phyloP scores from a whole-genome alignment of 2,329 filamentous ascomycete species.

The Alternaria ethzedia region DNA sequence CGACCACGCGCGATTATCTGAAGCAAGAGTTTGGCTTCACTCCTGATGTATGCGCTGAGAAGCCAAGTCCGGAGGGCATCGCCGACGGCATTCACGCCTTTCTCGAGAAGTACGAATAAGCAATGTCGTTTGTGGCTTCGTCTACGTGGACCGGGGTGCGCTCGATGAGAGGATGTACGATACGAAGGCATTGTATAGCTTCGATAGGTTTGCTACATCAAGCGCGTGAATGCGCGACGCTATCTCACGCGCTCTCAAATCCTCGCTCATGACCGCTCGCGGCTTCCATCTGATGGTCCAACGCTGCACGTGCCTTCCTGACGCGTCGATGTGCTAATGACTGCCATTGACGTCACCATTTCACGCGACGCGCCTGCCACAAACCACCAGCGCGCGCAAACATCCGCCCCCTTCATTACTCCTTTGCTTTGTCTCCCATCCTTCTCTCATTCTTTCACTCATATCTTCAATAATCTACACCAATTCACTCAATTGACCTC shows the following conservation, averaged over 20 bases:
- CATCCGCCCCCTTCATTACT: not conserved
- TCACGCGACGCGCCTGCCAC: constrained; percentile 12
- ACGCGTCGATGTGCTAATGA: constrained; percentile 11
- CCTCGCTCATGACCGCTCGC: not conserved
- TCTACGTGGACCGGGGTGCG: not conserved
- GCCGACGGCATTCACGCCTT: constrained; percentile 66
- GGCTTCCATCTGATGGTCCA: not conserved
- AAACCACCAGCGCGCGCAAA: not conserved
- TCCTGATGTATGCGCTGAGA: constrained; percentile 80
- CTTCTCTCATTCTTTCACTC: not conserved
- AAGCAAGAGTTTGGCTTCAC: constrained; percentile 67
- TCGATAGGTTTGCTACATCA: not conserved
- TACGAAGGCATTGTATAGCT: not conserved
- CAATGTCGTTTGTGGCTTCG: not conserved
- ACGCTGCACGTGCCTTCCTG: constrained; percentile 14
- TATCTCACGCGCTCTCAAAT: not conserved
- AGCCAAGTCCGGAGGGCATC: constrained; percentile 82
- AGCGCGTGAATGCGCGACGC: not conserved
- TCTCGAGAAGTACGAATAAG: not conserved
- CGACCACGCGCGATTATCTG: constrained; percentile 84
- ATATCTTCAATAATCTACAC: not conserved
- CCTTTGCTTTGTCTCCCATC: not conserved
- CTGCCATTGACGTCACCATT: constrained; percentile 15
- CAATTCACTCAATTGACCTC: not conserved
- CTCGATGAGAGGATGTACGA: not conserved